Evolutionary conservation across 176 grass and related monocot genomes (phyloP).

Genomic region (Puccinellia tenuiflora): DNA sequence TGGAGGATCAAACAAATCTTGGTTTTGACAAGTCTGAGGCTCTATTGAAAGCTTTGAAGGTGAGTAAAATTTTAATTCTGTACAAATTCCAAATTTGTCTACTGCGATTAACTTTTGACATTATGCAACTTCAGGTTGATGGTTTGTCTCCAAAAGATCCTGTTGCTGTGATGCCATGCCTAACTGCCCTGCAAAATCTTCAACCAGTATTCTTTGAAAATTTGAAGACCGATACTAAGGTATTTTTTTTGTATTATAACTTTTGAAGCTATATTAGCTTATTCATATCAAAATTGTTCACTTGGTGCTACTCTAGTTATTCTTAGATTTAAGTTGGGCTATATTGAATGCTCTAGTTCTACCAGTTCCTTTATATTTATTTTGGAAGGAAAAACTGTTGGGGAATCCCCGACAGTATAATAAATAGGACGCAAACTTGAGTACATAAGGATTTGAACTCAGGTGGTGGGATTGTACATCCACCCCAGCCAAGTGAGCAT

Average conservation of each 20-base stretch:
- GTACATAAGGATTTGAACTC: neutral
- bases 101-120: slow-evolving; percentile 21
- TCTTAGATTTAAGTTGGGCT: neutral
- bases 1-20: slow-evolving; percentile 34
- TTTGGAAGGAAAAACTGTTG: neutral
- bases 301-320: neutral
- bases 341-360: neutral
- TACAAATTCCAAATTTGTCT: slow-evolving; percentile 28
- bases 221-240: slow-evolving; percentile 65
- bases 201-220: slow-evolving; percentile 55
- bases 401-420: neutral
- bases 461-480: neutral
- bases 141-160: slow-evolving; percentile 41
- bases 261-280: neutral
- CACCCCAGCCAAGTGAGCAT: neutral
- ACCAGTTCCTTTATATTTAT: neutral
- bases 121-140: slow-evolving; percentile 61
- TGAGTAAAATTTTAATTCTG: slow-evolving; percentile 34
- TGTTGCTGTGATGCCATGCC: slow-evolving; percentile 47
- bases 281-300: neutral
- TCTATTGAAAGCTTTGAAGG: slow-evolving; percentile 64
- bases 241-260: slow-evolving; percentile 11
- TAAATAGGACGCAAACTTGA: neutral
- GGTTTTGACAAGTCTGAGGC: slow-evolving; percentile 32
- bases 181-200: slow-evolving; percentile 56